These are phyloP conservation scores for Botrytis galanthina DNA, from an alignment of 2,329 filamentous ascomycete genomes.

Conservation along the genomic window DNA sequence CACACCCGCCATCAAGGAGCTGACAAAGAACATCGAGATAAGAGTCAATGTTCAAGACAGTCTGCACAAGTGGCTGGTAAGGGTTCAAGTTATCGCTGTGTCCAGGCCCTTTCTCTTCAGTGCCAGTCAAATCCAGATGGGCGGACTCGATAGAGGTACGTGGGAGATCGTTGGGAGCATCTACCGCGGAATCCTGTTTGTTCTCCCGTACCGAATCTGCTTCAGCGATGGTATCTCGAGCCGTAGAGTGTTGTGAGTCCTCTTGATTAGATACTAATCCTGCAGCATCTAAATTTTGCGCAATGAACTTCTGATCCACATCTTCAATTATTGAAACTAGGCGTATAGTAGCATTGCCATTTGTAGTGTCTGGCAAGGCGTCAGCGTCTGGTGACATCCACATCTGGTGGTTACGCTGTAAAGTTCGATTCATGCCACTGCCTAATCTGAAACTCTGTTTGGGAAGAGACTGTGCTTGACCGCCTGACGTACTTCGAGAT, in stretches of 20 bases:
- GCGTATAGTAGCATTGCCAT: slow-evolving; percentile 37
- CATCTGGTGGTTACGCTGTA: slow-evolving; percentile 49
- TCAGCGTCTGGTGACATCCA: slow-evolving; percentile 59
- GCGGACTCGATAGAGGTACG: neutral
- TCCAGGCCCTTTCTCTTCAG: neutral
- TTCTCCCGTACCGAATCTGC: neutral
- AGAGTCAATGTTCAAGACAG: slow-evolving; percentile 30
- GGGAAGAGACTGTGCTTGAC: slow-evolving; percentile 33
- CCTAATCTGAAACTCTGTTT: slow-evolving; percentile 40
- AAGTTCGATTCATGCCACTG: slow-evolving; percentile 33
- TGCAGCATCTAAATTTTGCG: slow-evolving; percentile 11
- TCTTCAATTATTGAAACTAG: slow-evolving; percentile 32
- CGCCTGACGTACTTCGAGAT: slow-evolving; percentile 38
- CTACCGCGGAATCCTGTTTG: neutral
- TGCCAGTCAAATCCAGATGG: neutral
- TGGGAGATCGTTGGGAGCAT: neutral
- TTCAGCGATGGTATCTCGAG: neutral
- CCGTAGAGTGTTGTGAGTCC: neutral
- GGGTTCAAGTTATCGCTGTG: neutral
- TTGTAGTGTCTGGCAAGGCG: slow-evolving; percentile 49
- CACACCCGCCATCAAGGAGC: slow-evolving; percentile 70
- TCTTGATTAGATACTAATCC: neutral
- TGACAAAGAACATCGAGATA: slow-evolving; percentile 78
- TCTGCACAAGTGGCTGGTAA: slow-evolving; percentile 2
- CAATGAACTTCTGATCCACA: neutral